Evolutionary conservation across 768 basidiomycete genomes (phyloP).

Genomic region (Tylopilus subfusipes): DNA sequence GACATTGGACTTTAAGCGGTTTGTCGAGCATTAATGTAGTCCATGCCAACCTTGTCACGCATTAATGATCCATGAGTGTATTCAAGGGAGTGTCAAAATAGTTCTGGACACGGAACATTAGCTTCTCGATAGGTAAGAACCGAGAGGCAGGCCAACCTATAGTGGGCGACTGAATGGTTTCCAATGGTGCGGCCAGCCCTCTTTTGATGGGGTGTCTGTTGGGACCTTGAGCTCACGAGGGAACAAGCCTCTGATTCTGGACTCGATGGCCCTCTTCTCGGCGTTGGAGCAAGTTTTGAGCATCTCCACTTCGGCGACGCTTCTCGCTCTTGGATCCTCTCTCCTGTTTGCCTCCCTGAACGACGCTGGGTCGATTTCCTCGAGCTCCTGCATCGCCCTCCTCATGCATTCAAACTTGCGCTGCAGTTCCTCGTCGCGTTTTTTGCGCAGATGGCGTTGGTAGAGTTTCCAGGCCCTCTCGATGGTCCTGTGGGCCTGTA

Average conservation of each 20-base stretch:
- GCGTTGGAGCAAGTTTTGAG: constrained; percentile 59
- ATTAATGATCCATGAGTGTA: constrained; percentile 2
- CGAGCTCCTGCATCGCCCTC: constrained; percentile 80
- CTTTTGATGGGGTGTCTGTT: constrained; percentile 75
- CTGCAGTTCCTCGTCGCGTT: constrained; percentile 61
- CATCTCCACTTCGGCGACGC: constrained; percentile 51
- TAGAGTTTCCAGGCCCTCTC: constrained; percentile 87
- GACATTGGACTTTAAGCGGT: constrained; percentile 23
- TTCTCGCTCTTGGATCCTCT: constrained; percentile 71
- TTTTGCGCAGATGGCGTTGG: constrained; percentile 68
- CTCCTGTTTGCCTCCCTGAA: constrained; percentile 70
- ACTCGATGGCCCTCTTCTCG: constrained; percentile 70
- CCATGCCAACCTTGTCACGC: not conserved
- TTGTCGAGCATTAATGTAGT: constrained; percentile 7
- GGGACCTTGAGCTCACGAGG: constrained; percentile 86
- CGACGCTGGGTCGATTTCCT: constrained; percentile 44
- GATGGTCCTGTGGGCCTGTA: constrained; percentile 88
- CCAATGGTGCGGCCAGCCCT: constrained; percentile 89
- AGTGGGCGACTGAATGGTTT: constrained; percentile 58
- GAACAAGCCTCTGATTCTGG: constrained; percentile 75
- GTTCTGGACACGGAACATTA: constrained; percentile 4
- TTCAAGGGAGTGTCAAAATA: not conserved
- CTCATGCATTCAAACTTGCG: constrained; percentile 82
- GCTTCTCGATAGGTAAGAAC: not conserved
- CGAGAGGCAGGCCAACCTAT: constrained; percentile 16